These are phyloP conservation scores for Pseudozyma sp. DNA, from an alignment of 1,284 basidiomycete genomes.

Conservation along the genomic window DNA sequence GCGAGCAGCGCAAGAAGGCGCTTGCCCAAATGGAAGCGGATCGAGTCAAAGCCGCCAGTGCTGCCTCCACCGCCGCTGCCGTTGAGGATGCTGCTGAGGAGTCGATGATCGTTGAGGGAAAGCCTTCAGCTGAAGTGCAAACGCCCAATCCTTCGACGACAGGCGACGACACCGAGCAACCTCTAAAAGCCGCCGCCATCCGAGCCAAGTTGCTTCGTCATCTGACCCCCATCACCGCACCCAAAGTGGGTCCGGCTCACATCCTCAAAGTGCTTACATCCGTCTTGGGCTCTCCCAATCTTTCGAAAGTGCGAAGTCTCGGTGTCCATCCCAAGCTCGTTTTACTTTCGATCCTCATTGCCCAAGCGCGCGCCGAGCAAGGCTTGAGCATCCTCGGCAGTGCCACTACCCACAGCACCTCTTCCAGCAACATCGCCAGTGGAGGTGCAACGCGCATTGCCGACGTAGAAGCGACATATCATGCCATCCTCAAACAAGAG, in stretches of 20 bases:
- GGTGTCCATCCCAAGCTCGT: constrained; percentile 65
- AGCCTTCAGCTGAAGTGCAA: too few species aligned
- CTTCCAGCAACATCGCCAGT: neutral
- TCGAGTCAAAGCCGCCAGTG: constrained; percentile 4
- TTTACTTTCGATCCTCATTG: constrained; percentile 59
- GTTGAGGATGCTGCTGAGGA: neutral
- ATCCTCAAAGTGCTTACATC: constrained; percentile 64
- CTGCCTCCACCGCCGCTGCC: neutral
- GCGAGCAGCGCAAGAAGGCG: constrained; percentile 55
- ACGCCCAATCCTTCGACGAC: too few species aligned
- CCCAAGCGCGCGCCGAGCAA: constrained; percentile 42
- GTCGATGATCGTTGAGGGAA: neutral
- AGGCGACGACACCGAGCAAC: constrained; percentile 5
- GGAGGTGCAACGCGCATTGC: constrained; percentile 33
- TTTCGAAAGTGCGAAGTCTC: constrained; percentile 60
- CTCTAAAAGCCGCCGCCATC: constrained; percentile 2
- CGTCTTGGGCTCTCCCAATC: constrained; percentile 61
- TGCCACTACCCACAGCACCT: neutral
- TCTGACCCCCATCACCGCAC: constrained; percentile 53
- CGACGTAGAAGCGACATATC: constrained; percentile 62
- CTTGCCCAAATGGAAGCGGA: constrained; percentile 29
- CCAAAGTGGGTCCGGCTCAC: constrained; percentile 63
- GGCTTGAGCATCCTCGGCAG: constrained; percentile 43
- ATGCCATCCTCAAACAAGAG: constrained; percentile 52
- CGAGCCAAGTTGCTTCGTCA: constrained; percentile 41